phyloP scores from a whole-genome alignment of 192 early-diverging fungal genomes.

The Umbelopsis sp. region DNA sequence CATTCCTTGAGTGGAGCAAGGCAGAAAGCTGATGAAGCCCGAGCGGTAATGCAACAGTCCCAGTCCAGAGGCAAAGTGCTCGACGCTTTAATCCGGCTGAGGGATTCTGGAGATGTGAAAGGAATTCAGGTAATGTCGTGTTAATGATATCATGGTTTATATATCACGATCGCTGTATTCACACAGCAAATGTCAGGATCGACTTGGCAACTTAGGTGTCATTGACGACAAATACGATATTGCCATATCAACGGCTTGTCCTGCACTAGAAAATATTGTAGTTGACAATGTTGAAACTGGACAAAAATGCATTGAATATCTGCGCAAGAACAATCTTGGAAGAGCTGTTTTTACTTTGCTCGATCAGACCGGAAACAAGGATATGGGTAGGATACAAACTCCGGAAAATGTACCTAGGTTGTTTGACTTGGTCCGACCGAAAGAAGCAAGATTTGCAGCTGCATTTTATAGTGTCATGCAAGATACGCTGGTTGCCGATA shows the following conservation, averaged over 20 bases:
- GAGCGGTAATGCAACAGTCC: slow-evolving; percentile 56
- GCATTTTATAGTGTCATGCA: slow-evolving; percentile 87
- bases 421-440: slow-evolving; percentile 86
- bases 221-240: slow-evolving; percentile 95
- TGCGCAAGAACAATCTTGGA: slow-evolving; percentile 85
- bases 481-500: slow-evolving; percentile 85
- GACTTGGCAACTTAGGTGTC: slow-evolving; percentile 94
- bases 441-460: slow-evolving; percentile 68
- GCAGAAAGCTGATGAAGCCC: slow-evolving; percentile 74
- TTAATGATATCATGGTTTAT: background rate
- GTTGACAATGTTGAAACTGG: slow-evolving; percentile 86
- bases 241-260: slow-evolving; percentile 90
- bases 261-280: slow-evolving; percentile 83
- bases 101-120: slow-evolving; percentile 68
- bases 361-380: slow-evolving; percentile 65
- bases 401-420: slow-evolving; percentile 83
- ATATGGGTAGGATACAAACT: slow-evolving; percentile 56
- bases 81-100: slow-evolving; percentile 66
- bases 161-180: background rate
- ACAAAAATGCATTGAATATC: slow-evolving; percentile 87
- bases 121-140: slow-evolving; percentile 67
- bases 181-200: slow-evolving; percentile 53
- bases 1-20: slow-evolving; percentile 44
- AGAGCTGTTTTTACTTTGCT: slow-evolving; percentile 84
- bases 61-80: slow-evolving; percentile 73